Evolutionary conservation across 1,284 basidiomycete genomes (phyloP).

Genomic region (Testicularia cyperi): DNA sequence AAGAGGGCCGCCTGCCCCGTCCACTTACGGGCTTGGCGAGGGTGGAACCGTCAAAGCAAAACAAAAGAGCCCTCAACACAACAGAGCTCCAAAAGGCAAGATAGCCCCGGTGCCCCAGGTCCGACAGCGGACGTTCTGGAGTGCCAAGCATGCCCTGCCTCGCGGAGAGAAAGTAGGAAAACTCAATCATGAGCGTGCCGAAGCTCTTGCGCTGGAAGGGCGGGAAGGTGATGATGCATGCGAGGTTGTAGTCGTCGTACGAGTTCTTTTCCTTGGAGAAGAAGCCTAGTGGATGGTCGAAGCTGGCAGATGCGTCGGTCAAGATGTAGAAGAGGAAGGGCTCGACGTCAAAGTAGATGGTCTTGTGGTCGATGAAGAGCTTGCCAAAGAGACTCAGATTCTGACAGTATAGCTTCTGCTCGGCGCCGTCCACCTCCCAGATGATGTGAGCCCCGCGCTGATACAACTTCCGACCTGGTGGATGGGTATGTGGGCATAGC

Average conservation of each 20-base stretch:
- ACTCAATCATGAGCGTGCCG: constrained; percentile 95
- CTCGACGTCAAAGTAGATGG: constrained; percentile 82
- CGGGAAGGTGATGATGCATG: constrained; percentile 92
- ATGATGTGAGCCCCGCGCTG: constrained; percentile 85
- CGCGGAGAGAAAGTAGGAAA: constrained; percentile 90
- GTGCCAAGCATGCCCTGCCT: constrained; percentile 78
- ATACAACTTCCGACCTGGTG: constrained; percentile 88
- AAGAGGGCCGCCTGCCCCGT: constrained; percentile 4
- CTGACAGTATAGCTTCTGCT: constrained; percentile 85
- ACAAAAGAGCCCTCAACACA: constrained; percentile 78
- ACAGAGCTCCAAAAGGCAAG: constrained; percentile 87
- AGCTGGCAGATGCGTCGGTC: constrained; percentile 75
- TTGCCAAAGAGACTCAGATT: constrained; percentile 94
- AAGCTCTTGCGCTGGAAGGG: constrained; percentile 87
- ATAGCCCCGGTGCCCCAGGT: constrained; percentile 87
- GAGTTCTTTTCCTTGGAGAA: constrained; percentile 97
- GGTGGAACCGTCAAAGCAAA: constrained; percentile 54
- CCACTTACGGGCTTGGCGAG: neutral
- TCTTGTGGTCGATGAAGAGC: constrained; percentile 98
- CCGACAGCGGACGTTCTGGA: constrained; percentile 90
- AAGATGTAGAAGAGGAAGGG: constrained; percentile 83
- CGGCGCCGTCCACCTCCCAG: constrained; percentile 91
- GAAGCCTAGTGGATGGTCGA: constrained; percentile 84
- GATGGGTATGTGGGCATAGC: constrained; percentile 72
- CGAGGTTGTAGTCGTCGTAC: constrained; percentile 95